Conservation (phyloP, 176 grass and related monocot genomes). For the Chrysopogon serrulatus region DNA sequence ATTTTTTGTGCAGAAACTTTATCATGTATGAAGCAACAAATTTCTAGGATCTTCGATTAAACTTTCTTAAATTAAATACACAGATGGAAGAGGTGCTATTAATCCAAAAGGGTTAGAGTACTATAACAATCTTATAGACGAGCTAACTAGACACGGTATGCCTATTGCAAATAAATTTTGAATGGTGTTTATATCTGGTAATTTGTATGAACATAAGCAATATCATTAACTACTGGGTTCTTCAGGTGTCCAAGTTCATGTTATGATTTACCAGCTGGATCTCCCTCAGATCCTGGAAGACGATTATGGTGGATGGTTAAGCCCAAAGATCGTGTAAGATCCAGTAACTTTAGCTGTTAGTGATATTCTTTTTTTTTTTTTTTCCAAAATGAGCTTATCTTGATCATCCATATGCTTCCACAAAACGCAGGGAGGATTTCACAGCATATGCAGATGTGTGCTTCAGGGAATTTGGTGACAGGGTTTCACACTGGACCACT, state of each 20-base stretch:
- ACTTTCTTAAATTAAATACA: not conserved
- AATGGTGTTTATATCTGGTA: not conserved
- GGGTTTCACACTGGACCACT: conserved; percentile 39
- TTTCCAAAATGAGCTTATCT: not conserved
- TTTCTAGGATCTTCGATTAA: not conserved
- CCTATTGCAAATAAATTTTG: not conserved
- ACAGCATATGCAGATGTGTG: conserved; percentile 45
- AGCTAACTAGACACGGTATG: conserved; percentile 47
- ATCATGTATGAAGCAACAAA: not conserved
- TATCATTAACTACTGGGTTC: not conserved
- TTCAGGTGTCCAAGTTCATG: conserved; percentile 53
- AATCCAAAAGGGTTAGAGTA: conserved; percentile 51
- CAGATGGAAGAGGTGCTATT: conserved; percentile 54
- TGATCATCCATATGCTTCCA: not conserved
- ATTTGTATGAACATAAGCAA: not conserved
- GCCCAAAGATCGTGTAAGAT: conserved; percentile 49
- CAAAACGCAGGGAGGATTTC: conserved; percentile 39
- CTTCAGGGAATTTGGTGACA: conserved; percentile 38
- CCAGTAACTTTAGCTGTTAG: not conserved
- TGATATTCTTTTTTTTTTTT: too few species aligned
- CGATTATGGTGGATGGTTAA: conserved; percentile 68
- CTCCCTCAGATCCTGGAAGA: conserved; percentile 62
- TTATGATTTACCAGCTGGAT: conserved; percentile 61
- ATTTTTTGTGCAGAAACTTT: not conserved
- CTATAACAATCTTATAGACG: too few species aligned